Base-by-base conservation (phyloP, 495 filamentous ascomycete species). In the Emericellopsis terricola region DNA sequence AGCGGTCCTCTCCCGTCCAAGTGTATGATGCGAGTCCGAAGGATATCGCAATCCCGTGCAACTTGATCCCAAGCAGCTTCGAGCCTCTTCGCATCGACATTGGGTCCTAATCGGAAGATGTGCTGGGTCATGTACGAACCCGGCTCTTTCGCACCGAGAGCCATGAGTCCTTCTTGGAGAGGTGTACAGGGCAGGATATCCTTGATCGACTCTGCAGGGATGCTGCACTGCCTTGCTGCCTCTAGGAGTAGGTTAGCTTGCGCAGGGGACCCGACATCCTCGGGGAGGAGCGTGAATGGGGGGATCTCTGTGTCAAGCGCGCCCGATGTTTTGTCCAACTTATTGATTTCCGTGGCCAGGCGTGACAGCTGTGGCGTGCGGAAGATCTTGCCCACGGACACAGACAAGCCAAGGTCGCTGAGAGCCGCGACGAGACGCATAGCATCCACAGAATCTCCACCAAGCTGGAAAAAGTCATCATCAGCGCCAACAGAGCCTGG, bases 181-280 rank as follows among this genome's bases (percentile, higher is more conserved):
- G 61, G 60, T n/a, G 68, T 65, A 37, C 67, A 71, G 16, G 64
- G 65, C 37, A 71, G 73, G 3, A 67, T 64, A 31, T 74, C 68
- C 41, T 71, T 51, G 30, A 76, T 51, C 1, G 43, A 8, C 16
- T 17, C 23, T 6, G 23, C n/a, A n/a, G n/a, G n/a, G n/a, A n/a
- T n/a, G n/a, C n/a, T n/a, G n/a, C n/a, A n/a, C n/a, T n/a, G n/a
- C n/a, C n/a, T n/a, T n/a, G n/a, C n/a, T n/a, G n/a, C n/a, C n/a
- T n/a, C n/a, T n/a, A n/a, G n/a, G n/a, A n/a, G n/a, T n/a, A n/a
- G n/a, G n/a, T n/a, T n/a, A n/a, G n/a, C n/a, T n/a, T n/a, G n/a
- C n/a, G n/a, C n/a, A n/a, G n/a, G n/a, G n/a, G n/a, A n/a, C n/a
- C n/a, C n/a, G n/a, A n/a, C n/a, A n/a, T n/a, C n/a, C n/a, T n/a